Base-by-base conservation (phyloP, 139 green algal genomes). In the Micractinium sp. region DNA sequence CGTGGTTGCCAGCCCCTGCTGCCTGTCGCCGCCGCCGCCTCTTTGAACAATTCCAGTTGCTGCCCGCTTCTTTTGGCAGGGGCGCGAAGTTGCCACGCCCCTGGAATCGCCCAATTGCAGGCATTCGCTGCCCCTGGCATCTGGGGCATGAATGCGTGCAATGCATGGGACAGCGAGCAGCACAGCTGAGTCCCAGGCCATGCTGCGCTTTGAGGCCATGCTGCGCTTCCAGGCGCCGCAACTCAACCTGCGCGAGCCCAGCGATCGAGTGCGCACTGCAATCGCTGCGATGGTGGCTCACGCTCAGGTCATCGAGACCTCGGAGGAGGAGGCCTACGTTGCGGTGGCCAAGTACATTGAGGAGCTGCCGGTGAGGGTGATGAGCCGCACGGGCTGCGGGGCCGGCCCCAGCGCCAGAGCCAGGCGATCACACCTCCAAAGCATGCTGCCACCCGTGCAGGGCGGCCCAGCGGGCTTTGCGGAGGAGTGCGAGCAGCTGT, bases 321-420 rank as follows among this genome's bases (percentile, higher is more conserved):
- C 88, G 20, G 93, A 95, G 84, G 92, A 95, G 41, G 93, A 95
- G 56, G 90, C 88, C n/a, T 94, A 87, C 66, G 33, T 90, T 56
- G 93, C 90, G 12, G 89, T 94, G 16, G 93, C 89, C 9, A 67
- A 81, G 31, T 81, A 90, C 47, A 81, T 95, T 27, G 91, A 69
- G 9, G 86, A 93, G 47, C 80, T 93, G 36, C n/a, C 93, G 22
- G 86, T 91, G 93, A 89, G 92, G 90, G 41, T 56, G 83, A 35
- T 2, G 75, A 31, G 0, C 74, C 15, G 16, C 67, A 3, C 0
- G 63, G 9, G 47, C 47, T 56, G 47, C 47, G 47, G 47, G 47
- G 47, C 86, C 91, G 84, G 90, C 69, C 23, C 67, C 67, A 9
- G 47, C 47, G 47, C 47, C 47, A 56, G 9, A 31, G 87, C 88